Conservation (phyloP, 371 early-diverging fungal genomes). For the Fennellomyces sp. region DNA sequence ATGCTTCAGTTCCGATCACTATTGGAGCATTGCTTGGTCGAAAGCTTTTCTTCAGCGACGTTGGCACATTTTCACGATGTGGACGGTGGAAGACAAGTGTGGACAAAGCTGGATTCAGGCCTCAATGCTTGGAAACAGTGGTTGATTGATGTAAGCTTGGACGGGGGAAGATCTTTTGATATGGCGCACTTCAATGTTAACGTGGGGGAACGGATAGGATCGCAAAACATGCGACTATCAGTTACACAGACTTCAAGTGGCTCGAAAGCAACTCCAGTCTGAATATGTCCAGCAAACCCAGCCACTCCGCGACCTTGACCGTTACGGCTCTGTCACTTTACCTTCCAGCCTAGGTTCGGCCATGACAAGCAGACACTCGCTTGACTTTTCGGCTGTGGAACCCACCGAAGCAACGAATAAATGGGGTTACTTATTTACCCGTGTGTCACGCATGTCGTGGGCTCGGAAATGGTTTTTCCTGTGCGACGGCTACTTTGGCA, state of each 20-base stretch:
- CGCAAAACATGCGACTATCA: constrained; percentile 45
- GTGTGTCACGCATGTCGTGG: constrained; percentile 45
- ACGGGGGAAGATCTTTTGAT: not conserved
- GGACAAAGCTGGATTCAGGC: constrained; percentile 35
- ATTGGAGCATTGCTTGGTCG: constrained; percentile 44
- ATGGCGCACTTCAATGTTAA: not conserved
- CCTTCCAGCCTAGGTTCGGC: constrained; percentile 5
- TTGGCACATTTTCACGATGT: constrained; percentile 41
- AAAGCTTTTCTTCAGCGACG: constrained; percentile 38
- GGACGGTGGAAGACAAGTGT: constrained; percentile 35
- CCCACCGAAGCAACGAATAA: constrained; percentile 14
- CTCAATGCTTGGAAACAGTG: constrained; percentile 46
- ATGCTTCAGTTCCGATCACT: constrained; percentile 44
- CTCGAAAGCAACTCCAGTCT: constrained; percentile 33
- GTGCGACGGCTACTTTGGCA: constrained; percentile 61
- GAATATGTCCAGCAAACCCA: constrained; percentile 35
- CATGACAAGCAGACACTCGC: constrained; percentile 28
- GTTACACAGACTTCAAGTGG: constrained; percentile 26
- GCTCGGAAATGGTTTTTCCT: constrained; percentile 63
- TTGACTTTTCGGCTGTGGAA: constrained; percentile 25
- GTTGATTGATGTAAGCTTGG: constrained; percentile 38
- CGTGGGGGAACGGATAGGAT: constrained; percentile 28
- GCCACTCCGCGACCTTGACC: constrained; percentile 39
- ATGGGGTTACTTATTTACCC: constrained; percentile 46
- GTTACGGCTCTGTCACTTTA: constrained; percentile 17